Percentiles rank a stretch among this genome's conserved stretches.
Evolutionary conservation across 306 rosid species (phyloP).

Genomic region (Lathyrus sativus): DNA sequence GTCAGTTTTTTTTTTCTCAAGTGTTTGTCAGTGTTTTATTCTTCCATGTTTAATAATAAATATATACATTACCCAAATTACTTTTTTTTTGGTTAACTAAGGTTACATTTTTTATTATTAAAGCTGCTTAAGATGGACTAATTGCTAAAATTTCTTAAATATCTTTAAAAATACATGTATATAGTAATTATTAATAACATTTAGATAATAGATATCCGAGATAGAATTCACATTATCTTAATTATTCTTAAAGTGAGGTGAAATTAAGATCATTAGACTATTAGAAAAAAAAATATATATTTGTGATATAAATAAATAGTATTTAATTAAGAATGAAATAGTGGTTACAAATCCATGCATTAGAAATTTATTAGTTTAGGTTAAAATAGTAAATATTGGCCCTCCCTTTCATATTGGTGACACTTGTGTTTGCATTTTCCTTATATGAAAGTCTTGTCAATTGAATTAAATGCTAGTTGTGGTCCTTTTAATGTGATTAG

Average conservation of each 20-base stretch:
- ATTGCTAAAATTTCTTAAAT: too few species aligned
- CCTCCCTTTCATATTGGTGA: background rate
- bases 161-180: too few species aligned
- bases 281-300: too few species aligned
- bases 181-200: too few species aligned
- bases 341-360: background rate
- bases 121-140: too few species aligned
- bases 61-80: too few species aligned
- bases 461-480: slow-evolving; percentile 39
- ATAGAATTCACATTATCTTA: too few species aligned
- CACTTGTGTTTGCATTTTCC: slow-evolving; percentile 23
- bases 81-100: too few species aligned
- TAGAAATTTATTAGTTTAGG: slow-evolving; percentile 3
- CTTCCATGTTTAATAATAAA: background rate
- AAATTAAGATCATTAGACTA: too few species aligned
- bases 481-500: slow-evolving; percentile 33
- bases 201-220: too few species aligned
- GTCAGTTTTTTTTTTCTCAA: background rate
- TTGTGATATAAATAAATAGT: background rate
- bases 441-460: background rate
- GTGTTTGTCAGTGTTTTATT: background rate
- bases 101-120: too few species aligned
- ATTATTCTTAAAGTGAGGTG: too few species aligned
- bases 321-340: background rate
- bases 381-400: background rate